A percentile compares a stretch with the other conserved stretches of the same genome.
Conservation (phyloP, 2,329 filamentous ascomycete species). For the Huntiella moniliformis region DNA sequence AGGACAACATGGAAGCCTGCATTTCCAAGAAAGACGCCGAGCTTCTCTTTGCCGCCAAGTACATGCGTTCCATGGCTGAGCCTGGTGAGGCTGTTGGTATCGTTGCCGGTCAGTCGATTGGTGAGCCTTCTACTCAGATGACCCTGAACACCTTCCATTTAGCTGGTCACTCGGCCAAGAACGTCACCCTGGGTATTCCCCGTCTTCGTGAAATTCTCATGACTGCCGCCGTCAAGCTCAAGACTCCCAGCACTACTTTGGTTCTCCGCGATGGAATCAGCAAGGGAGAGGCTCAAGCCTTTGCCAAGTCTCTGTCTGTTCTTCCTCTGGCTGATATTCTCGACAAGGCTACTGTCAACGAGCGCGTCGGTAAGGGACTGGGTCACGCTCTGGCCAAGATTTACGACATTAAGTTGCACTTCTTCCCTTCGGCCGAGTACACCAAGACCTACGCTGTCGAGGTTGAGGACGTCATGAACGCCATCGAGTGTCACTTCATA, state of each 20-base stretch:
- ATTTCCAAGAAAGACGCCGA: slow-evolving; percentile 58
- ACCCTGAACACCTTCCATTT: slow-evolving; percentile 99
- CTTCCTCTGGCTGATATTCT: slow-evolving; percentile 70
- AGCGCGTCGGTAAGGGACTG: slow-evolving; percentile 55
- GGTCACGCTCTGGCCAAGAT: slow-evolving; percentile 58
- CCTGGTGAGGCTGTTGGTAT: slow-evolving; percentile 94
- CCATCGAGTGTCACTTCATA: slow-evolving; percentile 67
- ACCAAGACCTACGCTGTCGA: slow-evolving; percentile 67
- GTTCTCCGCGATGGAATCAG: slow-evolving; percentile 55
- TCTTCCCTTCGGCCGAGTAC: slow-evolving; percentile 77
- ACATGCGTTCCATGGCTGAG: slow-evolving; percentile 78
- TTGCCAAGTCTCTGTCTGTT: slow-evolving; percentile 81
- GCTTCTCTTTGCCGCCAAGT: slow-evolving; percentile 75
- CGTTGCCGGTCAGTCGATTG: slow-evolving; percentile 87
- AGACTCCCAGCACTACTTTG: slow-evolving; percentile 80
- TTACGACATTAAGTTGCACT: slow-evolving; percentile 62
- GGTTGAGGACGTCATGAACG: slow-evolving; percentile 54
- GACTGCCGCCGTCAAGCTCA: slow-evolving; percentile 79
- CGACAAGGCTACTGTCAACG: slow-evolving; percentile 62
- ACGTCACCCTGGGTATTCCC: slow-evolving; percentile 96
- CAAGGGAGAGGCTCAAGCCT: slow-evolving; percentile 49
- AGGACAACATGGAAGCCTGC: slow-evolving; percentile 17
- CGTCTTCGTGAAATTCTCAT: slow-evolving; percentile 94
- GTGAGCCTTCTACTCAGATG: slow-evolving; percentile 97
- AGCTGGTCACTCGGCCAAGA: slow-evolving; percentile 93